phyloP scores from a whole-genome alignment of 441 rosid genomes.

The Melastoma candidum region DNA sequence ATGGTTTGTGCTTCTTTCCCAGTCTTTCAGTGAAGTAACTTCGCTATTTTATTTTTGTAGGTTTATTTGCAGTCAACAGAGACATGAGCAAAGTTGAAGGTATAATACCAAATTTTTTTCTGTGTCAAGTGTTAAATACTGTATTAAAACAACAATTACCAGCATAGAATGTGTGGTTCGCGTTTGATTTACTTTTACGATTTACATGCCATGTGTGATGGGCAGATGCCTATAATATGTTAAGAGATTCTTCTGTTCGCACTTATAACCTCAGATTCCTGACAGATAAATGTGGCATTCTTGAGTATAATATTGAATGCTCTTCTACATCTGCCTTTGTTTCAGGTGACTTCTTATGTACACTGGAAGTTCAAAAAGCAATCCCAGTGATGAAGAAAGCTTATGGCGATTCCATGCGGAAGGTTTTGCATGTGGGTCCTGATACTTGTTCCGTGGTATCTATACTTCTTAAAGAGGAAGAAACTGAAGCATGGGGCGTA shows the following conservation, averaged over 20 bases:
- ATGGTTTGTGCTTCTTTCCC: too few relatives aligned
- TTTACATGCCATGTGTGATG: too few relatives aligned
- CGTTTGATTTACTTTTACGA: too few relatives aligned
- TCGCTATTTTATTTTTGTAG: constrained; percentile 11
- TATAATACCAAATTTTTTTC: constrained; percentile 8
- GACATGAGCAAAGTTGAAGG: constrained; percentile 28
- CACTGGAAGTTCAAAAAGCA: constrained; percentile 23
- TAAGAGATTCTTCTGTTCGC: too few relatives aligned
- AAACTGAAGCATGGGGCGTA: constrained; percentile 39
- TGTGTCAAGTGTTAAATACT: not conserved
- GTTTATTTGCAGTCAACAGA: constrained; percentile 22
- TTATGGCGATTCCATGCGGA: constrained; percentile 23
- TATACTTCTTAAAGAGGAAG: constrained; percentile 17
- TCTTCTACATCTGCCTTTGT: not conserved
- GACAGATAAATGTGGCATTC: not conserved
- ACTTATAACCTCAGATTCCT: too few relatives aligned
- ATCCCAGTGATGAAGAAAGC: constrained; percentile 18
- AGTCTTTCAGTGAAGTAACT: too few relatives aligned
- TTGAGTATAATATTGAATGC: not conserved
- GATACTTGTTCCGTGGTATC: constrained; percentile 22
- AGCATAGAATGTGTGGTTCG: too few relatives aligned
- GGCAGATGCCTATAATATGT: too few relatives aligned
- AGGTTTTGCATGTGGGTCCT: too few relatives aligned
- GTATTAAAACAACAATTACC: too few relatives aligned
- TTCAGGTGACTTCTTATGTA: constrained; percentile 30